These are phyloP conservation scores for Sugiyamaella neomexicana DNA, from an alignment of 1,139 yeast genomes.

Conservation along the genomic window DNA sequence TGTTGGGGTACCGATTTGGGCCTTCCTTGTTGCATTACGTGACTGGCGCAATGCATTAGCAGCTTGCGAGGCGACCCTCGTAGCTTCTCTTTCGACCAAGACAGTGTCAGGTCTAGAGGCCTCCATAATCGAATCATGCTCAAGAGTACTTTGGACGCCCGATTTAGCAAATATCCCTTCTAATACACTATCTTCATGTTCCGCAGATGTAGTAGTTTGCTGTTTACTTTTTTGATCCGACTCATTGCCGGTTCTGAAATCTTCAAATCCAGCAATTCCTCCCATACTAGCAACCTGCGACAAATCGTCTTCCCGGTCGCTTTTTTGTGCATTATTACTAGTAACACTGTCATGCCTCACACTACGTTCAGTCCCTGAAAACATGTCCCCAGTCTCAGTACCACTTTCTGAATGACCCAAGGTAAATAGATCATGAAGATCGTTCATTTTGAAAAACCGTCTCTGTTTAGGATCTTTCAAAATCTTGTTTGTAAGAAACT, in stretches of 20 bases:
- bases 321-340: conserved; percentile 29
- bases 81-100: conserved; percentile 73
- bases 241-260: conserved; percentile 47
- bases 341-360: conserved; percentile 29
- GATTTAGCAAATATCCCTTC: conserved; percentile 70
- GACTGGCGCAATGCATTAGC: conserved; percentile 70
- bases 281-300: conserved; percentile 52
- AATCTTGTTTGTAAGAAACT: conserved; percentile 88
- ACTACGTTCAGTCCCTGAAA: conserved; percentile 52
- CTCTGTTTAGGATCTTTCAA: conserved; percentile 94
- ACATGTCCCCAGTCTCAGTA: conserved; percentile 63
- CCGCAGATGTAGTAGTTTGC: not conserved
- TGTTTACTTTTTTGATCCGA: conserved; percentile 26
- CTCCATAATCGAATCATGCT: conserved; percentile 76
- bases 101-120: conserved; percentile 55
- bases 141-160: conserved; percentile 73
- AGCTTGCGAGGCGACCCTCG: conserved; percentile 73
- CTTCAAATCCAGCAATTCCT: conserved; percentile 58
- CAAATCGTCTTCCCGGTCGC: conserved; percentile 48
- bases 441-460: conserved; percentile 88
- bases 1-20: conserved; percentile 81
- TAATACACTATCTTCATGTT: conserved; percentile 58
- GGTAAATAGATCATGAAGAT: conserved; percentile 83
- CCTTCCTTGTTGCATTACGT: conserved; percentile 59
- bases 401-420: conserved; percentile 72